Conservation (phyloP, 345 rosid species). For the Rubroshorea leprosula region DNA sequence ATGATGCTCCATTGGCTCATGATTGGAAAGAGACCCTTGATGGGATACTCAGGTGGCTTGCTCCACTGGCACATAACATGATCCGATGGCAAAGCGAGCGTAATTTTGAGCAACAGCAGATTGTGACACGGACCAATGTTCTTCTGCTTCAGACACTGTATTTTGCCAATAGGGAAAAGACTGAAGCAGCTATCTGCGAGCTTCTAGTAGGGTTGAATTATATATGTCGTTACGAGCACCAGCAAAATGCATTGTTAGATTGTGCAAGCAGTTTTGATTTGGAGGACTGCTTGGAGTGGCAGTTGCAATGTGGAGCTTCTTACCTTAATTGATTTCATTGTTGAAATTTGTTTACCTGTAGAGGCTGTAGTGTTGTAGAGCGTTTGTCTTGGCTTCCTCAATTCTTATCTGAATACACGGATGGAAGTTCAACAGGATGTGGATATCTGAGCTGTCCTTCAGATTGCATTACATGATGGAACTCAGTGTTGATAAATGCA, state of each 20-base stretch:
- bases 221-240: slow-evolving; percentile 87
- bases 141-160: slow-evolving; percentile 82
- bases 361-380: slow-evolving; percentile 21
- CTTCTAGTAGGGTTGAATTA: slow-evolving; percentile 92
- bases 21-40: slow-evolving; percentile 90
- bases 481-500: slow-evolving; percentile 24
- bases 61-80: slow-evolving; percentile 93
- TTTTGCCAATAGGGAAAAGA: slow-evolving; percentile 86
- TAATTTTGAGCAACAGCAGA: slow-evolving; percentile 89
- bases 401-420: slow-evolving; percentile 21
- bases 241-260: slow-evolving; percentile 78
- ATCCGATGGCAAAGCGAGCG: slow-evolving; percentile 94
- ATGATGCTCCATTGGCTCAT: slow-evolving; percentile 90
- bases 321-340: slow-evolving; percentile 28
- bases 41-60: slow-evolving; percentile 73
- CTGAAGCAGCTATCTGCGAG: slow-evolving; percentile 69
- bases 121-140: slow-evolving; percentile 67
- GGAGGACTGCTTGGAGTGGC: slow-evolving; percentile 93
- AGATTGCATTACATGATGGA: slow-evolving; percentile 4
- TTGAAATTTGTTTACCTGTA: slow-evolving; percentile 10
- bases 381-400: slow-evolving; percentile 17
- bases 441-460: slow-evolving; percentile 21
- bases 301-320: slow-evolving; percentile 48
- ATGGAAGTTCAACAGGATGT: slow-evolving; percentile 21
- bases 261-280: slow-evolving; percentile 95